These are phyloP conservation scores for Solanum okadae DNA, from an alignment of 257 asterid genomes.

Conservation along the genomic window DNA sequence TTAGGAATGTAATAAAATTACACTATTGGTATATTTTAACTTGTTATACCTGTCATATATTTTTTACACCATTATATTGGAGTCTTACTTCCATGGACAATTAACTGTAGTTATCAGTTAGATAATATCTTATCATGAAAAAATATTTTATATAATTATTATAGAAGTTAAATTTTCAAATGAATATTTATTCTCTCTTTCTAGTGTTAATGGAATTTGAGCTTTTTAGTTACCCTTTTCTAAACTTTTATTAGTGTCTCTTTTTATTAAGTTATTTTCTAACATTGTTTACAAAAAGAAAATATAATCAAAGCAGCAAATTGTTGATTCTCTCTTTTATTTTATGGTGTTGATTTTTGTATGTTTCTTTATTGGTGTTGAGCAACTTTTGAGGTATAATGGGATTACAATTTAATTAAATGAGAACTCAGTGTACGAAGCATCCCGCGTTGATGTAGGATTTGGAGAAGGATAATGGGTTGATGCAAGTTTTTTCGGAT, in stretches of 20 bases:
- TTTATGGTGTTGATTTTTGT: background rate
- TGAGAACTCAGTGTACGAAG: fast-evolving
- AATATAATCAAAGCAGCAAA: background rate
- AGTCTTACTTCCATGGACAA: too few species aligned
- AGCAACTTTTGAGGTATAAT: background rate
- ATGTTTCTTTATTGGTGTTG: background rate
- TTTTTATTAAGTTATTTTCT: background rate
- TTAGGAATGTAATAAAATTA: too few species aligned
- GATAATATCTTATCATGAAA: too few species aligned
- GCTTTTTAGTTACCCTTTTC: background rate
- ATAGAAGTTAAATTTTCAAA: background rate
- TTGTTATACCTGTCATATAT: background rate
- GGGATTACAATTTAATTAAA: too few species aligned
- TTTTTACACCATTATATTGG: background rate
- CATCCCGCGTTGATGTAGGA: too few species aligned
- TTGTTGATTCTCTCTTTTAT: background rate
- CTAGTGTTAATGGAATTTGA: background rate
- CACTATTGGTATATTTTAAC: background rate
- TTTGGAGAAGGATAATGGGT: background rate
- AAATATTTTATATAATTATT: too few species aligned
- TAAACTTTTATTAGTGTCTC: background rate
- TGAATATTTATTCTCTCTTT: background rate
- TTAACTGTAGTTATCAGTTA: too few species aligned
- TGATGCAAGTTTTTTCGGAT: too few species aligned
- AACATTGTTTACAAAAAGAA: background rate